These are phyloP conservation scores for Epichloe sp. DNA, from an alignment of 2,329 filamentous ascomycete genomes.

Conservation along the genomic window DNA sequence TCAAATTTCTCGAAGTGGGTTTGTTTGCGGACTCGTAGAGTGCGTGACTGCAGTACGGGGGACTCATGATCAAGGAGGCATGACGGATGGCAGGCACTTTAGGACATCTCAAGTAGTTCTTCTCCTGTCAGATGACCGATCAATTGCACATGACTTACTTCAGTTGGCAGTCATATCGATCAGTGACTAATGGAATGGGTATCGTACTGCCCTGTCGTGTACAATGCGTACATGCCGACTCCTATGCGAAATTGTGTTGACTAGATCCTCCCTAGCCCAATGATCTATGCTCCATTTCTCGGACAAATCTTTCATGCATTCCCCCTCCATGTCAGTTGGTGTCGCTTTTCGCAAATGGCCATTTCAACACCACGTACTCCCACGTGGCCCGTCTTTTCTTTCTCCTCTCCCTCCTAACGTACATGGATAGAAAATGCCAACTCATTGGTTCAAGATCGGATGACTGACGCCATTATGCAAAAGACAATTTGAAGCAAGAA, in stretches of 20 bases:
- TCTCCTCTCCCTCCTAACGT: background rate
- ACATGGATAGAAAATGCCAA: background rate
- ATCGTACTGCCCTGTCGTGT: background rate
- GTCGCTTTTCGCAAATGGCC: background rate
- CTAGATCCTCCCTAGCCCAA: background rate
- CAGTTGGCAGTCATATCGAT: background rate
- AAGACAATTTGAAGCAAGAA: slow-evolving; percentile 1
- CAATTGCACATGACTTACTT: background rate
- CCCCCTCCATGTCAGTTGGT: slow-evolving; percentile 1
- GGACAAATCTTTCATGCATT: background rate
- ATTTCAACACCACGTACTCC: background rate
- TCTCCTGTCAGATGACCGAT: no score
- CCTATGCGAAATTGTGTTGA: background rate
- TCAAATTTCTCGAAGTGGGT: background rate
- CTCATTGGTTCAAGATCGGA: background rate
- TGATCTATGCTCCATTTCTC: background rate
- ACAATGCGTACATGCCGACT: background rate
- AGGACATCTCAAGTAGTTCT: no score
- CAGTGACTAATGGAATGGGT: background rate
- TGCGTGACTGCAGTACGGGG: no score
- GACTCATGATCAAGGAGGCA: no score
- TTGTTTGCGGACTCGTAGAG: no score
- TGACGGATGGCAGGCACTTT: no score
- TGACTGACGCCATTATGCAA: slow-evolving; percentile 4
- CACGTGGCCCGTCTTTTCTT: no score